Conservation (phyloP, 805 yeast species). For the Sugiyamaella americana region DNA sequence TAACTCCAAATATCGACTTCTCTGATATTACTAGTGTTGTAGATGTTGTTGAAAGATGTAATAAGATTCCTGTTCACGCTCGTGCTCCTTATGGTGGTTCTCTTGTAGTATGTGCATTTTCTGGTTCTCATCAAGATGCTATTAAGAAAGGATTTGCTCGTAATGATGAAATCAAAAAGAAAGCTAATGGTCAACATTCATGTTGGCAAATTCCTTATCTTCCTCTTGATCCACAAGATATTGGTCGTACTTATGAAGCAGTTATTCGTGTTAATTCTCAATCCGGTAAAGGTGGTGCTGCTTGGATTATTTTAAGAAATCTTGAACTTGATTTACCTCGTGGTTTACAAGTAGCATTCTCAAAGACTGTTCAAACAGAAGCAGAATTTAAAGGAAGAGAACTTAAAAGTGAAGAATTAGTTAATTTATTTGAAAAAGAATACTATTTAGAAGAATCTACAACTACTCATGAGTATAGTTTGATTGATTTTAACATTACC, state of each 20-base stretch:
- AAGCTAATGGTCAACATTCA: constrained; percentile 29
- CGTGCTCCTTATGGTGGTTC: constrained; percentile 83
- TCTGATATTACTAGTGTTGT: constrained; percentile 59
- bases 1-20: constrained; percentile 64
- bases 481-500: constrained; percentile 43
- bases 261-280: constrained; percentile 84
- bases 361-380: constrained; percentile 58
- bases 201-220: constrained; percentile 74
- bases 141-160: constrained; percentile 71
- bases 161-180: constrained; percentile 28
- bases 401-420: constrained; percentile 57
- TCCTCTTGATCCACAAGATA: constrained; percentile 79
- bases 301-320: constrained; percentile 74
- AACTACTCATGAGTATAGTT: constrained; percentile 29
- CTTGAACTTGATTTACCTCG: constrained; percentile 78
- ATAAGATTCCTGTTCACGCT: constrained; percentile 71
- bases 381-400: constrained; percentile 73
- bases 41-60: constrained; percentile 70
- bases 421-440: constrained; percentile 55
- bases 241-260: constrained; percentile 89
- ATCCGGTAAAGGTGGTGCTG: constrained; percentile 85
- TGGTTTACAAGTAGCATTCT: constrained; percentile 70
- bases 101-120: constrained; percentile 74
- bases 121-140: constrained; percentile 86
- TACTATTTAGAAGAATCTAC: constrained; percentile 39